Percentiles rank a stretch among this genome's conserved stretches.
Conservation (phyloP, 192 early-diverging fungal genomes). For the Entophlyctis luteolus region DNA sequence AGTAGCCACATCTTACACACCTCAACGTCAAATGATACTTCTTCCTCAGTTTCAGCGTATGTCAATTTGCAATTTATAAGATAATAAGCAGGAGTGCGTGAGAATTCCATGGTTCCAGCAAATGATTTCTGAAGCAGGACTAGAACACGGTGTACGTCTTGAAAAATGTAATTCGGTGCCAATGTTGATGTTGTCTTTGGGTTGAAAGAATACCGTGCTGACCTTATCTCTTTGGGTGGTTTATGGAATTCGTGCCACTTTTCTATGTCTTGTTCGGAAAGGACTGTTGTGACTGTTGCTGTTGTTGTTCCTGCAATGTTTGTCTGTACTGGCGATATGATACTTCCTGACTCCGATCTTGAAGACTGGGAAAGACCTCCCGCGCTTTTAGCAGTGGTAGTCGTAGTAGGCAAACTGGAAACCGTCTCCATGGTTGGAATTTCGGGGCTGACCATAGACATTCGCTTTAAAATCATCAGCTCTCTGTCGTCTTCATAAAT, state of each 20-base stretch:
- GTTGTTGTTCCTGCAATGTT: background rate
- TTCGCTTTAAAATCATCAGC: constrained; percentile 30
- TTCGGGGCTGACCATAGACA: constrained; percentile 46
- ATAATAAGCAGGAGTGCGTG: constrained; percentile 45
- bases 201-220: constrained; percentile 50
- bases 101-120: constrained; percentile 35
- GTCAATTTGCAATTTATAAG: constrained; percentile 44
- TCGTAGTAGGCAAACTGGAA: background rate
- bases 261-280: constrained; percentile 52
- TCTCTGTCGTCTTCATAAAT: constrained; percentile 21
- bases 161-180: constrained; percentile 49
- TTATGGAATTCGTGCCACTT: constrained; percentile 54
- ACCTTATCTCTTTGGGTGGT: constrained; percentile 50
- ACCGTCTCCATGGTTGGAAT: background rate
- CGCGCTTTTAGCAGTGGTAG: constrained; percentile 8
- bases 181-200: constrained; percentile 46
- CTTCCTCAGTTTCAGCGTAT: constrained; percentile 24
- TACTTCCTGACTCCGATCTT: constrained; percentile 6
- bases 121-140: constrained; percentile 25
- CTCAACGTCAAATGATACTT: constrained; percentile 59
- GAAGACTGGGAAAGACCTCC: constrained; percentile 3
- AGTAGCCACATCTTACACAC: constrained; percentile 63
- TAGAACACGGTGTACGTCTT: constrained; percentile 57
- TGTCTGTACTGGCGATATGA: constrained; percentile 7
- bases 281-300: constrained; percentile 22